Conservation (phyloP, 192 early-diverging fungal genomes). For the Paraglomus brasilianum region DNA sequence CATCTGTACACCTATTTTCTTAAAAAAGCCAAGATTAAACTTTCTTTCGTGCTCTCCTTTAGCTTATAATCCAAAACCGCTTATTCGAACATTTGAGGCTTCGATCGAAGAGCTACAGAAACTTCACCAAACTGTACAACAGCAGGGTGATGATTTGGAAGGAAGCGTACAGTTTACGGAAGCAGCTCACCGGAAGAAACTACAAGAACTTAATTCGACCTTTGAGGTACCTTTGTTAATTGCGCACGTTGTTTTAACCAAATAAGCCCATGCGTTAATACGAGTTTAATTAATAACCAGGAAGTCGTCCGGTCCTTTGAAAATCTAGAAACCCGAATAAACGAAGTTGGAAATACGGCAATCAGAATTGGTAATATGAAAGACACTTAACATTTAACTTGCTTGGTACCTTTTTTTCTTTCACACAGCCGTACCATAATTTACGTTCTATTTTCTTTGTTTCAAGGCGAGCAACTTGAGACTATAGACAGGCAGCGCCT, state of each 20-base stretch:
- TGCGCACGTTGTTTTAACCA: too few species aligned
- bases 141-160: conserved; percentile 85
- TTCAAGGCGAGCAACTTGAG: conserved; percentile 91
- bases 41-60: conserved; percentile 34
- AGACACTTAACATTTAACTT: neutral
- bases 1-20: conserved; percentile 35
- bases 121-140: conserved; percentile 72
- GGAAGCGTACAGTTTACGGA: conserved; percentile 74
- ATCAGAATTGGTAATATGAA: conserved; percentile 75
- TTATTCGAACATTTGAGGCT: conserved; percentile 88
- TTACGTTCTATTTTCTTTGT: neutral
- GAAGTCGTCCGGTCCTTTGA: conserved; percentile 88
- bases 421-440: neutral
- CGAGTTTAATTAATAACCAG: conserved; percentile 38
- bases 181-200: conserved; percentile 67
- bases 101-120: conserved; percentile 80
- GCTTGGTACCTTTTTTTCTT: neutral
- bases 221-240: conserved; percentile 62
- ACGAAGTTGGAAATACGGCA: conserved; percentile 94
- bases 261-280: too few species aligned
- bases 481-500: conserved; percentile 90
- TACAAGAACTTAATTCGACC: conserved; percentile 73
- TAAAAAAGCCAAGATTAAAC: conserved; percentile 35
- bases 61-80: conserved; percentile 87
- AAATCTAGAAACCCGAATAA: conserved; percentile 80